Base-by-base conservation (phyloP, 1,284 basidiomycete genomes). In the Ustanciosporium gigantosporum region DNA sequence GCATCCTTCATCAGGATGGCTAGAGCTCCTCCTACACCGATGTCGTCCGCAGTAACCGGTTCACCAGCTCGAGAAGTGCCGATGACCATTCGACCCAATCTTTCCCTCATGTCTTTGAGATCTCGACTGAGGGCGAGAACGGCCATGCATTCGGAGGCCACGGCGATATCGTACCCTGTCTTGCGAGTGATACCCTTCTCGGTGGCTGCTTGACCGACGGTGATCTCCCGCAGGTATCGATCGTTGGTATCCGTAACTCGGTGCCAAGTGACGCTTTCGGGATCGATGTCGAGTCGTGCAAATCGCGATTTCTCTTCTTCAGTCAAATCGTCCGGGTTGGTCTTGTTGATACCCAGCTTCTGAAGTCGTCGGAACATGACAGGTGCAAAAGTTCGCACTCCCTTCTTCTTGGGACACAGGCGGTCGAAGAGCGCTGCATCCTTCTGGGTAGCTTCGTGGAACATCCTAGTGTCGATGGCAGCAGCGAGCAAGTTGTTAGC, bases 1-100 rank as follows among this genome's bases (percentile, higher is more conserved):
- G 95, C 91, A 76, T 98, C 94, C 83, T 97, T 97, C 88, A 98
- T 90, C 56, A 98, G 84, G 39, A 98, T 94, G 14, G 95, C 90
- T 57, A 98, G 86, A 46, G 94, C 94, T 59, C 94, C 94, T 62
- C 91, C 89, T 69, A 90, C 90, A 70, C 94, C 94, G 55, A 98
- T 85, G 79, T 98, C 94, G 78, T 98, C 95, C 17, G 93, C 93
- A 22, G 94, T 98, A 79, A 98, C 84, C 25, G 94, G 86, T 16
- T 93, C 89, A 25, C 94, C 95, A 21, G 82, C 83, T 80, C 90
- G 93, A 81, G 87, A 89, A 7, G 92, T 90, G n/a, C 90, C 95
- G 32, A 98, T 90, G 34, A 98, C 94, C 92, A 96, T 96, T 21
- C 86, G 84, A 46, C 94, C 94, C 20, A 98, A 84, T 37, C 83